phyloP scores from a whole-genome alignment of 805 yeast species.

The Millerozyma miso region DNA sequence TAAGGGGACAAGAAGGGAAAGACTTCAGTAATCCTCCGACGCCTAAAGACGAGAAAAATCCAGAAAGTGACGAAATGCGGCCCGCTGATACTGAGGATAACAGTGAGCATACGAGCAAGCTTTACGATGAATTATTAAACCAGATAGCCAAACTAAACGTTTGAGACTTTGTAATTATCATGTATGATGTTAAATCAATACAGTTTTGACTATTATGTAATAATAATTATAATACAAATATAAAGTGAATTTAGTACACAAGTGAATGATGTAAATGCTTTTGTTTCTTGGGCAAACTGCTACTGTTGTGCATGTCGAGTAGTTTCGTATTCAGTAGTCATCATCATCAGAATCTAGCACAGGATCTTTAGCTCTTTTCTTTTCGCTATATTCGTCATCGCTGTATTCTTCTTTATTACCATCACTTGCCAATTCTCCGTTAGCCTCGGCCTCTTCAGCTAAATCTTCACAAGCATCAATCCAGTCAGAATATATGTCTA shows the following conservation, averaged over 20 bases:
- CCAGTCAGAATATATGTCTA: slow-evolving; percentile 96
- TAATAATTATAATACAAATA: background rate
- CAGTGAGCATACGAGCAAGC: slow-evolving; percentile 7
- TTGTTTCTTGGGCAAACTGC: too few species aligned
- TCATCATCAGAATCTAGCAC: slow-evolving; percentile 29
- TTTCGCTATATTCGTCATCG: slow-evolving; percentile 28
- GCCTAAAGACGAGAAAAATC: background rate
- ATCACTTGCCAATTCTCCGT: slow-evolving; percentile 15
- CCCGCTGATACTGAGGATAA: background rate
- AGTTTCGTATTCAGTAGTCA: slow-evolving; percentile 8
- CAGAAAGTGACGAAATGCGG: background rate
- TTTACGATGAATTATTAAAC: slow-evolving; percentile 20
- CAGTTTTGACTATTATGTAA: background rate
- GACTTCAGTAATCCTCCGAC: background rate
- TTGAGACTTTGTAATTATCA: background rate
- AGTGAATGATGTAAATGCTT: background rate
- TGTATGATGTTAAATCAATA: too few species aligned
- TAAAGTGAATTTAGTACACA: background rate
- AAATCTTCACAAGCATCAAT: slow-evolving; percentile 92
- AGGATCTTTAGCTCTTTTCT: slow-evolving; percentile 15
- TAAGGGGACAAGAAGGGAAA: background rate
- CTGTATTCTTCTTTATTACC: slow-evolving; percentile 28
- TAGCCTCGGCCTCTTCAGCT: slow-evolving; percentile 55
- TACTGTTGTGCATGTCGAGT: too few species aligned
- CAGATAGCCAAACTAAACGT: slow-evolving; percentile 7